These are phyloP conservation scores for Harringtonia lauricola DNA, from an alignment of 2,329 filamentous ascomycete species.

Conservation along the genomic window DNA sequence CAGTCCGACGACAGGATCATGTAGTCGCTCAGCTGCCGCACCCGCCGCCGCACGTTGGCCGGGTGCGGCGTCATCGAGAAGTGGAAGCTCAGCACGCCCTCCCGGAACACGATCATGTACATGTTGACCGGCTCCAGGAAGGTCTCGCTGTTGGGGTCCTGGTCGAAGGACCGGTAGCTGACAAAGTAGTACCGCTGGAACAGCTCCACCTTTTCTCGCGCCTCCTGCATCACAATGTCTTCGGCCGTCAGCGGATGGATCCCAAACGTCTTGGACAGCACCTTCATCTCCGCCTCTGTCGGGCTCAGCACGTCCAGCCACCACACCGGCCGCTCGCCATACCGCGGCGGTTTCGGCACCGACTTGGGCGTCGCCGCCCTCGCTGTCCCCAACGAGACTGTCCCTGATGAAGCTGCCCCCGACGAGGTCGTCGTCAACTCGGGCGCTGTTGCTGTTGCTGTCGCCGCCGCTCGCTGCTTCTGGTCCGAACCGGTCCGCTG, in stretches of 20 bases:
- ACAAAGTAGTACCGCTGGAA: slow-evolving; percentile 98
- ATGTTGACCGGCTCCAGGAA: slow-evolving; percentile 95
- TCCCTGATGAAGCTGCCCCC: neutral
- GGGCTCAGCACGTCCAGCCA: slow-evolving; percentile 91
- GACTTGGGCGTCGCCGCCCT: slow-evolving; percentile 3
- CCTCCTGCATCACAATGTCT: slow-evolving; percentile 95
- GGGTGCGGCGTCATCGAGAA: slow-evolving; percentile 94
- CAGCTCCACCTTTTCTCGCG: slow-evolving; percentile 93
- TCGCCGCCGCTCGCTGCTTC: neutral
- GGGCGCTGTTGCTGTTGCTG: neutral
- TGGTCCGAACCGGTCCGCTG: neutral
- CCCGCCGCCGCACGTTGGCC: slow-evolving; percentile 86
- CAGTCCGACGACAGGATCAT: slow-evolving; percentile 88
- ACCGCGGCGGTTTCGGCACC: slow-evolving; percentile 24
- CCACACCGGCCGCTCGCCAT: slow-evolving; percentile 83
- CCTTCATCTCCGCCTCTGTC: slow-evolving; percentile 91
- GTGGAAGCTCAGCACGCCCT: slow-evolving; percentile 93
- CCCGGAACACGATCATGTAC: slow-evolving; percentile 93
- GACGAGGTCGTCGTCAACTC: neutral
- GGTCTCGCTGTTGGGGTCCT: slow-evolving; percentile 78
- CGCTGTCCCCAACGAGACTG: neutral
- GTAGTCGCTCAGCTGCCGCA: slow-evolving; percentile 89
- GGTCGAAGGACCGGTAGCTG: slow-evolving; percentile 96
- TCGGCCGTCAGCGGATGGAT: slow-evolving; percentile 94
- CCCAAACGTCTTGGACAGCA: slow-evolving; percentile 82